Base-by-base conservation (phyloP, 352 stramenopile species). In the Phytophthora pluvialis region DNA sequence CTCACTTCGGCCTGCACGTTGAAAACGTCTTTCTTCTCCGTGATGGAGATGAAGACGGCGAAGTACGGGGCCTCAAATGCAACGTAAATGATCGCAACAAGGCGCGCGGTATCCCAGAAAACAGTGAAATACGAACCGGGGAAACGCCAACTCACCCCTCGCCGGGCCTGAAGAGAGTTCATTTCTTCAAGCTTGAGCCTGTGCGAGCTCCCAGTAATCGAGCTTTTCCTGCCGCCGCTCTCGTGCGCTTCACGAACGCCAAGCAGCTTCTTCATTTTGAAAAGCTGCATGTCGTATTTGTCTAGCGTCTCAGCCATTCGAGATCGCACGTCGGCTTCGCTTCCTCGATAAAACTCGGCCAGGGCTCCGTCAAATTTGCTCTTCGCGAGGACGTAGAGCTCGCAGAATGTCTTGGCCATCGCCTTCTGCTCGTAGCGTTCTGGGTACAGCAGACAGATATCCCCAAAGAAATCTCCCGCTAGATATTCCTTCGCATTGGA, bases 241-340 rank as follows among this genome's bases (percentile, higher is more conserved):
- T 63, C 49, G 15, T 52, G 49, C 3, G 31, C 45, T 7, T 67
- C 81, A n/a, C 67, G 72, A 4, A 90, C 38, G 0, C 83, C 83
- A 1, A 94, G 47, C 15, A 94, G 43, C 39, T 93, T 91, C 50
- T 90, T 85, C 11, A 85, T 93, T 50, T 94, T 94, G 2, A 73
- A 58, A 36, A 91, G 56, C 25, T 93, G 86, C 15, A 76, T 87
- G 1, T 68, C 40, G 48, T 89, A 81, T 43, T 81, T 86, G 6
- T 91, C 79, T 0, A 90, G 64, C 0, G 71, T 80, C 0, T 78
- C 63, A 0, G 35, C 52, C 83, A 93, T 89, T 21, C 73, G 63
- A 6, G 44, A 57, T 26, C 68, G 64, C 4, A 62, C 63, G 8
- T 74, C 59, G 0, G 47, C 28, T 13, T 81, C 67, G 29, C 35